A percentile compares a stretch with the other conserved stretches of the same genome.
These are phyloP conservation scores for Scheffersomyces lignicola DNA, from an alignment of 1,139 yeast genomes.

Conservation along the genomic window DNA sequence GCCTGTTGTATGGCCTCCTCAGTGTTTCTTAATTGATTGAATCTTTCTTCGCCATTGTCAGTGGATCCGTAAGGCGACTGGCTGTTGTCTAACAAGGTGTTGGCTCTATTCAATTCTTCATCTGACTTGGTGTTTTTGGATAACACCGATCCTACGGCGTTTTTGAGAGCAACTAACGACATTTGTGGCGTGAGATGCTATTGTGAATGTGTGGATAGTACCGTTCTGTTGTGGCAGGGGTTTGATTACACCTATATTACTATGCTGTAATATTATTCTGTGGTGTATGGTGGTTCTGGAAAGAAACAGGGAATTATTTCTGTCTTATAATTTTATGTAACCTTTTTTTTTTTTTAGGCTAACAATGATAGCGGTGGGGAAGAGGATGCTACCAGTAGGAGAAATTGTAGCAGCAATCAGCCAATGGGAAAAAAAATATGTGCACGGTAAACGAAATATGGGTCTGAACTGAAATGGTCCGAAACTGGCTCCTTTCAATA, in stretches of 20 bases:
- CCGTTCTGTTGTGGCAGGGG: neutral
- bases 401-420: too few species aligned
- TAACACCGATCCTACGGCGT: constrained; percentile 30
- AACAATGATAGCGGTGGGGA: too few species aligned
- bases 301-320: too few species aligned
- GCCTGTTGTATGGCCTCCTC: constrained; percentile 36
- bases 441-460: too few species aligned
- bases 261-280: too few species aligned
- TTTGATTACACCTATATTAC: neutral
- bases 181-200: constrained; percentile 14
- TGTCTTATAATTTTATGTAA: neutral
- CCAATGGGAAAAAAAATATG: too few species aligned
- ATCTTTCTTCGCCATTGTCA: constrained; percentile 27
- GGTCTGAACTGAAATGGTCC: too few species aligned
- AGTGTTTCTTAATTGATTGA: constrained; percentile 38
- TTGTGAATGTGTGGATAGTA: neutral
- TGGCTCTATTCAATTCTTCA: constrained; percentile 35
- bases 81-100: constrained; percentile 33
- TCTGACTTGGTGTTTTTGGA: constrained; percentile 21
- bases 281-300: too few species aligned
- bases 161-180: constrained; percentile 44
- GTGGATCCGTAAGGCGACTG: constrained; percentile 43
- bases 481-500: too few species aligned
- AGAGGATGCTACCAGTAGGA: too few species aligned
- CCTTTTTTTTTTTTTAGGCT: neutral